Base-by-base conservation (phyloP, 1,139 yeast genomes). In the Kodamaea sp. region DNA sequence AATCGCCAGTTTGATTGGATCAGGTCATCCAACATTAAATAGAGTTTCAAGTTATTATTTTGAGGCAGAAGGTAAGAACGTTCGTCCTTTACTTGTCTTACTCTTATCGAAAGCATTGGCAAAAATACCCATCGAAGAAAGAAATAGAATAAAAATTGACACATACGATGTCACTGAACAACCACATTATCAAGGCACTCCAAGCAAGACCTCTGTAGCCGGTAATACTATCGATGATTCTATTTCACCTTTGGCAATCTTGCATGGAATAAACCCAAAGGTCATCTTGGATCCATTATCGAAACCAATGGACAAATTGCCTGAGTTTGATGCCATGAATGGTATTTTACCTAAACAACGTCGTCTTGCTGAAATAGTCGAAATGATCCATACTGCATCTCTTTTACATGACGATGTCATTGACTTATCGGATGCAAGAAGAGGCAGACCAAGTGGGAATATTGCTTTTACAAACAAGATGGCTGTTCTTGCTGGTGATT, bases 361-460 rank as follows among this genome's bases (percentile, higher is more conserved):
- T 48, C 75, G 98, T 42, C 71, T 92, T 44, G 98, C 98, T 0
- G 98, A 92, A 64, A 90, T 92, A 53, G 96, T 92, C 8, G 99
- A 92, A 63, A 88, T 92, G 96, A 92, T 92, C 48, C 98, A 92
- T 61, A 92, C 98, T 2, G 97, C 98, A 2, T 84, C 95, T n/a
- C 67, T 92, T 47, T 73, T 92, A 39, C 99, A 92, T 60, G 99
- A 92, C 65, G 99, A 92, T 61, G 98, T 92, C 44, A 90, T 94
- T 54, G 99, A 92, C 65, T 78, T 84, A 53, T 84, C 96, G 0
- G 97, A 88, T 54, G 76, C 94, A 23, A 75, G 98, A 60, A 74
- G 98, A 50, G 95, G 96, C 29, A 74, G 87, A 55, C 95, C 95
- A 12, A 80, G 88, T 49, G 97, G 97, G 1, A 92, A 92, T 62